A percentile compares a stretch with the other conserved stretches of the same genome.
These are phyloP conservation scores for Botrytis aclada DNA, from an alignment of 2,329 filamentous ascomycete genomes.

Conservation along the genomic window DNA sequence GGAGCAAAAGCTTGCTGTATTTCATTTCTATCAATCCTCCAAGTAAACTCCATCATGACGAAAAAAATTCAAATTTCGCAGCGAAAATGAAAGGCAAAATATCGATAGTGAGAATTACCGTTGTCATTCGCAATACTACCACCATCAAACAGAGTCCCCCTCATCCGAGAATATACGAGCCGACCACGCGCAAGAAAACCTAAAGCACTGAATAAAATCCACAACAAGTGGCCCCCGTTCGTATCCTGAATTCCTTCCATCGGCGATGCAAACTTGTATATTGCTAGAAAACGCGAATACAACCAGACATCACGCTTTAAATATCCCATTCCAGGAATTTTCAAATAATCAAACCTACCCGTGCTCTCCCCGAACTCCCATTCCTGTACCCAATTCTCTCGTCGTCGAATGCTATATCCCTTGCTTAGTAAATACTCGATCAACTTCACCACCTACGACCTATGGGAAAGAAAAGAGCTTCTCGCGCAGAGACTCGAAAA, in stretches of 20 bases:
- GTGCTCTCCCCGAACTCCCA: not conserved
- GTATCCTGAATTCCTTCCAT: not conserved
- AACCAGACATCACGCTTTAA: not conserved
- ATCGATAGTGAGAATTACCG: not conserved
- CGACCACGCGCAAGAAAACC: not conserved
- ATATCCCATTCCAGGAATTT: not conserved
- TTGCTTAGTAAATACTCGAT: not conserved
- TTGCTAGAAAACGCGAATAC: fast-evolving
- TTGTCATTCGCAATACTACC: not conserved
- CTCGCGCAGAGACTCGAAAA: no score
- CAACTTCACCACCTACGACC: not conserved
- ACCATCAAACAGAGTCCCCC: no score
- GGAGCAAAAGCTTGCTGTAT: not conserved
- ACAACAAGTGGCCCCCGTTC: not conserved
- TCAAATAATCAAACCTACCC: not conserved
- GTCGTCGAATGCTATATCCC: not conserved
- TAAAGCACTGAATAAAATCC: not conserved
- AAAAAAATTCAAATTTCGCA: not conserved
- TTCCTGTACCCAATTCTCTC: not conserved
- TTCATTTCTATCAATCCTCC: not conserved
- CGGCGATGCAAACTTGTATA: not conserved
- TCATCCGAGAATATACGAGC: not conserved
- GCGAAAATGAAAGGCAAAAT: not conserved
- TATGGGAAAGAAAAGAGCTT: not conserved
- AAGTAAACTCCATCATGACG: not conserved